Evolutionary conservation across 1,284 basidiomycete genomes (phyloP), one percentile per base, ranked within the genome.

Genomic region (Cutaneotrichosporon cavernicola): DNA sequence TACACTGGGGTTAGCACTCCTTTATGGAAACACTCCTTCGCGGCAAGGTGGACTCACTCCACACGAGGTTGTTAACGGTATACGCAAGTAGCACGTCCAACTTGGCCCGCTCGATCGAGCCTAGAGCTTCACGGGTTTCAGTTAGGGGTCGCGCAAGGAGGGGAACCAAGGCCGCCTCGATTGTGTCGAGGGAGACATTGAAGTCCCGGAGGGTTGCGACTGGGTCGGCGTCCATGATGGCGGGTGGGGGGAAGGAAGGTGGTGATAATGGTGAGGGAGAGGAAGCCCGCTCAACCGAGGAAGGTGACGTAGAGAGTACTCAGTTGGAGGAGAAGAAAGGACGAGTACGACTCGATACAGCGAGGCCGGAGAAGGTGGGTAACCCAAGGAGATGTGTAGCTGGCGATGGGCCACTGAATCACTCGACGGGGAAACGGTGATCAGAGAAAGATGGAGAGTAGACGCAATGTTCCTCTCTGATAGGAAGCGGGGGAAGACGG

Each of bases 51-150:
- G 26, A 73, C 77, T 70, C 64, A 78, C 78, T 66, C 78, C 78
- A 79, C 50, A 78, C 70, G 31, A 79, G 64, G 66, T 79, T 75
- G 64, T 77, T 76, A 46, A 77, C 69, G 7, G 76, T 68, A 60
- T 74, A 79, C 6, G 73, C 70, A 9, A 73, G 58, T 60, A 78
- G 58, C 14, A 79, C 68, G 51, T 78, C 75, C 65, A 77, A 70
- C 70, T 79, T 79, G 3, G 76, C 76, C 52, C 75, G 63, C 31
- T 76, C 71, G 6, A 76, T 34, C 11, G 60, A 53, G 18, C 26
- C 59, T 16, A 69, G 52, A 1, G 0, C 62, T 5, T 53, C 60
- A 4, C 57, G 51, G 22, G 60, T 63, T 38, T 61, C 58, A 11
- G 49, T 43, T 34, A 63, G 60, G 11, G 64, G 38, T 13, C 55